Evolutionary conservation across 2,329 filamentous ascomycete species (phyloP), one percentile per base, ranked within the genome.

Genomic region (Colletotrichum spinosum): DNA sequence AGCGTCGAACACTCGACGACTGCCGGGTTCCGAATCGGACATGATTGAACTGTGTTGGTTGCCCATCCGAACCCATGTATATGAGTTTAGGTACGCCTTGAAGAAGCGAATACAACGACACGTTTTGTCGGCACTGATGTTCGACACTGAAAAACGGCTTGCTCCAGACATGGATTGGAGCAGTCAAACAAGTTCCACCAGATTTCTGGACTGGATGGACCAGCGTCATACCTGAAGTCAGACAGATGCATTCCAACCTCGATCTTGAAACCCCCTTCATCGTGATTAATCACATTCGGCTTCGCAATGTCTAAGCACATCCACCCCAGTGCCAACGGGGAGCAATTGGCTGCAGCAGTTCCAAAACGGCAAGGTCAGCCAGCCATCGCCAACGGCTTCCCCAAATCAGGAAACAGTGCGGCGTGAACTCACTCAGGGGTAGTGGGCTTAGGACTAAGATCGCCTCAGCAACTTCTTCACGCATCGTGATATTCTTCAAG

Each of bases 361-460:
- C 62, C 41, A 57, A 65, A 39, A 6, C 25, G 62, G 41, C 15
- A 65, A 48, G 58, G 58, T 49, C 44, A 12, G 6, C 3, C 15
- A 0, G 15, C 50, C 58, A 48, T 65, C 52, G 58, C 58, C 59
- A 53, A 62, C 41, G 41, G 12, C 58, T 55, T 39, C 51, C 62
- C 37, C 38, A 62, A 56, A 6, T 42, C 58, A 55, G 37, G 37
- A 60, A 51, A 42, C 50, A 45, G 39, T 65, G 62, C 62, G 62
- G 62, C 62, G 25, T 65, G 62, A 65, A 42, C 41, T 41, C 41
- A 7, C 25, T 41, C 58, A 62, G 52, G 62, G 62, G 58, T 52
- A 55, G n/a, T 13, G 25, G 25, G 25, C 25, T 25, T 25, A 25
- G 25, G 4, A 25, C 25, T 5, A 4, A 25, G 25, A 25, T 25